These are phyloP conservation scores for Theileria sp. DNA, from an alignment of 169 alveolate species.

Conservation along the genomic window DNA sequence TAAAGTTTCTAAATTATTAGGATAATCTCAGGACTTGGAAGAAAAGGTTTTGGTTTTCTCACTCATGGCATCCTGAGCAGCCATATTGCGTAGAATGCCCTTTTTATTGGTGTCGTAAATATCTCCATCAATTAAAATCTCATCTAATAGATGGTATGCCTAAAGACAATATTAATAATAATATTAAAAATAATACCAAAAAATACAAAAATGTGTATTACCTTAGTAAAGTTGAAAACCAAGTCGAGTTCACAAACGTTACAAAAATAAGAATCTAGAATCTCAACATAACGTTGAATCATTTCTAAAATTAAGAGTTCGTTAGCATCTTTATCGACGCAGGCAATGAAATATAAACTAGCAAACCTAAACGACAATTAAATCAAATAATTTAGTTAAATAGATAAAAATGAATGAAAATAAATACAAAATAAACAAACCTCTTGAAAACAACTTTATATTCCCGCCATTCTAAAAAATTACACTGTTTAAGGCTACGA, in stretches of 20 bases:
- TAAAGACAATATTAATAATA: background rate
- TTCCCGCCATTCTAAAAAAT: slow-evolving; percentile 96
- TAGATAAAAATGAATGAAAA: background rate
- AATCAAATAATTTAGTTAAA: background rate
- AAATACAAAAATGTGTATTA: slow-evolving; percentile 5
- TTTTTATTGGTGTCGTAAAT: slow-evolving; percentile 92
- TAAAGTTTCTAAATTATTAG: background rate
- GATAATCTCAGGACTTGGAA: slow-evolving; percentile 4
- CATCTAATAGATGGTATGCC: slow-evolving; percentile 86
- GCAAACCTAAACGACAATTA: slow-evolving; percentile 87
- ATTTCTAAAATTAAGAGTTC: slow-evolving; percentile 93
- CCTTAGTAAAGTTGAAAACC: slow-evolving; percentile 96
- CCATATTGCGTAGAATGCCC: slow-evolving; percentile 87
- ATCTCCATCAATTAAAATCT: slow-evolving; percentile 89
- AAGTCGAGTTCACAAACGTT: slow-evolving; percentile 99
- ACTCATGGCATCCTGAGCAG: slow-evolving; percentile 92
- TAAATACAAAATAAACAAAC: slow-evolving; percentile 37
- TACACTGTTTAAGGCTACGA: slow-evolving; percentile 92
- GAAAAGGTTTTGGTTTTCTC: slow-evolving; percentile 84
- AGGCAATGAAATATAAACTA: slow-evolving; percentile 94
- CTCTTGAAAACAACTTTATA: slow-evolving; percentile 93
- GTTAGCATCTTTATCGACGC: slow-evolving; percentile 94
- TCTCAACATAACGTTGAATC: slow-evolving; percentile 97
- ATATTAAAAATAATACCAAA: too few relatives aligned
- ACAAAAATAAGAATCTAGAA: slow-evolving; percentile 96